Evolutionary conservation across 2,329 filamentous ascomycete species (phyloP), one percentile per base, ranked within the genome.

Genomic region (Karstenula rhodostoma): DNA sequence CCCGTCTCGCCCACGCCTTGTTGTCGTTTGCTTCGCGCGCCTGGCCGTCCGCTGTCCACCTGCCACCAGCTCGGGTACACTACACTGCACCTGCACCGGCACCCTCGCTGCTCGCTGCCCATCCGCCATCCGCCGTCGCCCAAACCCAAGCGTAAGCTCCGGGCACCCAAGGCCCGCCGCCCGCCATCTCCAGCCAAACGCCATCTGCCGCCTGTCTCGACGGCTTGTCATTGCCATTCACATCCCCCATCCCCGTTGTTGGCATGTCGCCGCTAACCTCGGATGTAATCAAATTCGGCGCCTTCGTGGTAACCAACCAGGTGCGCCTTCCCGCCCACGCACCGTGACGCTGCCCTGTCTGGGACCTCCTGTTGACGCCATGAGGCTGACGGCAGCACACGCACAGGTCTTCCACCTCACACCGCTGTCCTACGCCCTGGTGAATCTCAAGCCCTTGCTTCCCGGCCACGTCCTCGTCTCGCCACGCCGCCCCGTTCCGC

Each of bases 381-480:
- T 49, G 53, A 35, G 40, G 22, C 44, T 49, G 35, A 55, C 19
- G 17, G 17, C 22, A 32, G 33, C 49, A 32, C 68, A 97, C 29
- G 33, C 49, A 32, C 68, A 97, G 91, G 92, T 97, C 81, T 98
- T 98, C 82, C 87, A 96, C 78, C 84, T 84, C 66, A 96, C 94
- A 1, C 84, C 86, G 0, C 85, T 90, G 71, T 92, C 90, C 68
- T 97, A 93, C 81, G 93, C 92, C 56, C 85, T 98, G 64, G 94
- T 98, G 59, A 99, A 99, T 81, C 87, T 98, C 76, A 97, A 97
- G 80, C 95, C 95, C 25, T 87, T 99, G 40, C 86, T 97, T 1
- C 93, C 94, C 0, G 95, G 95, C 59, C 95, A 99, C 81, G 90
- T 98, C 63, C 90, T 99, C 33, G 87, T 99, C 62, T 97, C 91